A percentile compares a stretch with the other conserved stretches of the same genome.
Conservation (phyloP, 148 eudicot genomes). For the Rhododendron mucronatum region DNA sequence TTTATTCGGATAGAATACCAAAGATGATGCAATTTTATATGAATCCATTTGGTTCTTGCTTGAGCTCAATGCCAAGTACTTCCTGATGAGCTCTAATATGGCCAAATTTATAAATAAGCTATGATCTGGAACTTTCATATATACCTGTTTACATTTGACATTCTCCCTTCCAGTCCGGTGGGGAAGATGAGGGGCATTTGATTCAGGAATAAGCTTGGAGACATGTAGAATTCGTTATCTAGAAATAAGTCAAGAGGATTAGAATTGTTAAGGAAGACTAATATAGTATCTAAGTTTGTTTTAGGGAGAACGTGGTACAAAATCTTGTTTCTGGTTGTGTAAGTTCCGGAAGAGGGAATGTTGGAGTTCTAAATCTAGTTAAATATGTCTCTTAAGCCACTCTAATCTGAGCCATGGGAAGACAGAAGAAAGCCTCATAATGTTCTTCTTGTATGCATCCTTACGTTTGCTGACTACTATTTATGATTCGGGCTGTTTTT, state of each 20-base stretch:
- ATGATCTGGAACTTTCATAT: neutral
- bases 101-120: neutral
- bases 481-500: neutral
- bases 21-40: neutral
- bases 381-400: neutral
- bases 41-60: neutral
- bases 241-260: neutral
- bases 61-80: neutral
- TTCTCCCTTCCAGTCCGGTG: neutral
- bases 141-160: neutral
- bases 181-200: neutral
- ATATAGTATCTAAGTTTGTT: neutral
- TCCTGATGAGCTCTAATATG: neutral
- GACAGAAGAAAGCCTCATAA: neutral
- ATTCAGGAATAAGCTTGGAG: neutral
- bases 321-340: neutral
- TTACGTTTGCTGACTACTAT: neutral
- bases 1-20: neutral
- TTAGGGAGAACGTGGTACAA: neutral
- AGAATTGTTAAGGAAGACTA: neutral
- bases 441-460: neutral
- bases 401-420: neutral
- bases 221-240: neutral
- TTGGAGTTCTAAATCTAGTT: neutral
- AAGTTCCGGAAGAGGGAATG: neutral